Conservation (phyloP, 2,329 filamentous ascomycete species). For the Aspergillus quadrilineatus region DNA sequence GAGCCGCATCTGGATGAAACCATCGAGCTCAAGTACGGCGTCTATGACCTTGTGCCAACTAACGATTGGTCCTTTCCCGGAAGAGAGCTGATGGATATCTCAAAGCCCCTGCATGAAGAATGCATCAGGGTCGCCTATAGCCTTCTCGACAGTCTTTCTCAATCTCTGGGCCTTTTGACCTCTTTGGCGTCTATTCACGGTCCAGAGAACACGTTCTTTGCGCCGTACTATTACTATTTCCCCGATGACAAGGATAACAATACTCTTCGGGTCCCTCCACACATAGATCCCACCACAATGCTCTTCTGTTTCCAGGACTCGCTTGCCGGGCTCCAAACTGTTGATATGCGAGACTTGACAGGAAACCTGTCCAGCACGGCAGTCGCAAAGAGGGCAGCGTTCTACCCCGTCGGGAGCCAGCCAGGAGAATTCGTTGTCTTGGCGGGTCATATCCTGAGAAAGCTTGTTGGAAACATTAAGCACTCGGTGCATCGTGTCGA, state of each 20-base stretch:
- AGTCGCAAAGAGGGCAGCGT: background rate
- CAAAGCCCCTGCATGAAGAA: background rate
- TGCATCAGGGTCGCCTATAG: background rate
- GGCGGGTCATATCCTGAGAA: background rate
- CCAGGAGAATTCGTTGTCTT: conserved; percentile 1
- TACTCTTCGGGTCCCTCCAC: background rate
- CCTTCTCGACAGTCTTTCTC: background rate
- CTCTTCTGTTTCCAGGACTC: conserved; percentile 7
- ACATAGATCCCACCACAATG: conserved; percentile 4
- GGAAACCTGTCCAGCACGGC: background rate
- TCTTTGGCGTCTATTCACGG: background rate
- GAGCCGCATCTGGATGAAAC: conserved; percentile 2
- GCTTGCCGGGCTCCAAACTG: background rate
- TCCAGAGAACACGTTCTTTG: background rate
- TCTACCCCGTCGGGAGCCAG: background rate
- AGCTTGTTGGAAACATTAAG: background rate
- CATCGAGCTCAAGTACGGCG: background rate
- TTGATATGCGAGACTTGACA: background rate
- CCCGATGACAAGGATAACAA: background rate
- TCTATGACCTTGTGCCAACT: background rate
- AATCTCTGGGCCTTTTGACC: background rate
- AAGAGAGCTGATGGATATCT: no score
- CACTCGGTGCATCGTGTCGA: conserved; percentile 3
- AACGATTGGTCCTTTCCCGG: no score
- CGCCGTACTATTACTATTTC: background rate